Base-by-base conservation (phyloP, 2,329 filamentous ascomycete species). In the Sarocladiaceae sp. region DNA sequence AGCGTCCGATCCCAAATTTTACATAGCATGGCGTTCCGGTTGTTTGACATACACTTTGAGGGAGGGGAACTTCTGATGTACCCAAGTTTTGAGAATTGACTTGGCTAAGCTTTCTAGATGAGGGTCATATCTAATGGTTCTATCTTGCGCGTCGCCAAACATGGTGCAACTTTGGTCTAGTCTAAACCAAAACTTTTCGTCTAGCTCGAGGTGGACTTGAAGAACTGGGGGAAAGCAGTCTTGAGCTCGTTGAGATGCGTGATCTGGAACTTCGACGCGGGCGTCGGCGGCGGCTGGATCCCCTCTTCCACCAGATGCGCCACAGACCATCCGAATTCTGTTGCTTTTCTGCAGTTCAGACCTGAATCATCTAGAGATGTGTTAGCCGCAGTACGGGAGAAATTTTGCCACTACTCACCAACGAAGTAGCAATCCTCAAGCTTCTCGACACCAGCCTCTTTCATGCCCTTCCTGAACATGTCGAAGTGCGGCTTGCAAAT, bases 381-480 rank as follows among this genome's bases (percentile, higher is more conserved):
- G 16, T 39, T 39, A 39, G 34, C 39, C 23, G 18, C 23, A 20
- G 6, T 2, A 11, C 11, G 16, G 23, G 12, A 34, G 19, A 12
- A 11, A 11, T 12, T 19, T 20, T 19, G n/a, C 35, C 51, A 3
- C n/a, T 21, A 70, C 85, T 58, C 69, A 93, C 88, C 89, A 53
- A 98, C 88, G 62, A 96, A 98, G 60, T 85, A 98, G 64, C 91
- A 97, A 48, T 88, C 76, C 33, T 83, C 74, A 10, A 71, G 68
- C 27, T 77, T 73, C 12, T 76, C 73, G 1, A 85, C 78, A 0
- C 83, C 85, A 0, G 91, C 89, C 55, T 97, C 85, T 37, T 64
- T 70, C 85, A 97, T 95, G 5, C 87, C 93, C 66, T 93, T 95
- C 29, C 76, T 76, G 60, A 82, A 98, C 84, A 95, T 93, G 43